A percentile compares a stretch with the other conserved stretches of the same genome.
phyloP scores from a whole-genome alignment of 2,329 filamentous ascomycete species.

The Clathrospora elynae region DNA sequence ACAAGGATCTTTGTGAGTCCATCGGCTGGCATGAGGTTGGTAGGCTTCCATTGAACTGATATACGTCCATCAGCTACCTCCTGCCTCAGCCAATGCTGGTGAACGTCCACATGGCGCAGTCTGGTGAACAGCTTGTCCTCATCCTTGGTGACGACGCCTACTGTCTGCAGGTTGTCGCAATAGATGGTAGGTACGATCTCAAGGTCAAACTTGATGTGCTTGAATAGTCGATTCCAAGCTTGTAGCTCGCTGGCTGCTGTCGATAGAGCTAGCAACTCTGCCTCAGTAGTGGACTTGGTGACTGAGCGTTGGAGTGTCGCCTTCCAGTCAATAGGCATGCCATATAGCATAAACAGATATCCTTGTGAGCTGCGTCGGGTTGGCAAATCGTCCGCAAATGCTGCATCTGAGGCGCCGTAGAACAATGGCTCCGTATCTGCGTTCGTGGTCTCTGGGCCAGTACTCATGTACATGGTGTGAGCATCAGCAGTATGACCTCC shows the following conservation, averaged over 20 bases:
- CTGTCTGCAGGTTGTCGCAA: conserved; percentile 12
- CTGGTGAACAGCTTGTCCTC: conserved; percentile 8
- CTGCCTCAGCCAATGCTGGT: conserved; percentile 14
- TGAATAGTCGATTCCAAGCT: conserved; percentile 17
- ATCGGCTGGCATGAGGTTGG: conserved; percentile 10
- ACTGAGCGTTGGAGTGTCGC: conserved; percentile 9
- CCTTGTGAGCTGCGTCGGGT: conserved; percentile 16
- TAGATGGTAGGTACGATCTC: too few species aligned
- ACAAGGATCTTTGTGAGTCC: conserved; percentile 9
- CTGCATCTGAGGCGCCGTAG: conserved; percentile 18
- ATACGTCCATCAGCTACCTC: conserved; percentile 8
- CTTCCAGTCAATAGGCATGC: conserved; percentile 13
- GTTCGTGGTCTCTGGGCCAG: background rate
- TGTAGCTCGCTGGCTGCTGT: conserved; percentile 6
- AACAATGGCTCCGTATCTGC: conserved; percentile 8
- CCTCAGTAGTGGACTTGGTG: conserved; percentile 19
- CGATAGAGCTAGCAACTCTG: too few species aligned
- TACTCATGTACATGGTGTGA: background rate
- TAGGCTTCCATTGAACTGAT: conserved; percentile 6
- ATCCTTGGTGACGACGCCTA: background rate
- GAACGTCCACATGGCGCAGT: conserved; percentile 15
- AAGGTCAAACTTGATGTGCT: background rate
- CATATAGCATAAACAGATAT: conserved; percentile 17
- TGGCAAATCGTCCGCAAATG: conserved; percentile 17
- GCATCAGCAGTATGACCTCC: background rate